These are phyloP conservation scores for Mallotus japonicus DNA, from an alignment of 441 rosid genomes.

Conservation along the genomic window DNA sequence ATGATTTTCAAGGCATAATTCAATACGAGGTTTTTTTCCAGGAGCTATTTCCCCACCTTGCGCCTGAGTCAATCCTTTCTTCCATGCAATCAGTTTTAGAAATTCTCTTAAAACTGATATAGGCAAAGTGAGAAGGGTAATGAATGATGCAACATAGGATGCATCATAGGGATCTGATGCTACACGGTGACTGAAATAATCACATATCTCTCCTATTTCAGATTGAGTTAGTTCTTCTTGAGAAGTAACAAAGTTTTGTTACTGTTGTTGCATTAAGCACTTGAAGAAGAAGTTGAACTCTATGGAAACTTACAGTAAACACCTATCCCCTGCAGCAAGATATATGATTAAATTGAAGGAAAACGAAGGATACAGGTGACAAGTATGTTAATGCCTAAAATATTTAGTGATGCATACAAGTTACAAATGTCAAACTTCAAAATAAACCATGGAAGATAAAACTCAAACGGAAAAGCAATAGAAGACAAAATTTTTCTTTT, in stretches of 20 bases:
- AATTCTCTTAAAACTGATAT: conserved; percentile 92
- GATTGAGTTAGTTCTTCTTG: conserved; percentile 83
- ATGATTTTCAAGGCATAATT: conserved; percentile 96
- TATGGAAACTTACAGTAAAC: conserved; percentile 91
- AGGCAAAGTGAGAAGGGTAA: conserved; percentile 96
- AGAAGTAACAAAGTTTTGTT: conserved; percentile 53
- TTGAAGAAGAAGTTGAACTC: conserved; percentile 99
- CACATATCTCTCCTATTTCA: conserved; percentile 94
- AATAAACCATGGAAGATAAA: neutral
- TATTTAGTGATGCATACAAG: neutral
- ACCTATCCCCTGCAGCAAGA: conserved; percentile 80
- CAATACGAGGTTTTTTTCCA: conserved; percentile 89
- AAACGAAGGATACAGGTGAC: neutral
- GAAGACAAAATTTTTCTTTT: neutral
- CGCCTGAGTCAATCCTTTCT: conserved; percentile 74
- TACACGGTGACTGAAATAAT: conserved; percentile 96
- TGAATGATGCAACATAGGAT: conserved; percentile 97
- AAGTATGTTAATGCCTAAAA: neutral
- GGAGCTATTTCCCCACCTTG: conserved; percentile 81
- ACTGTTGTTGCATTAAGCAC: conserved; percentile 84
- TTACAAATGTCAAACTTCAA: neutral
- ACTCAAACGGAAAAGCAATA: neutral
- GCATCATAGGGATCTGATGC: conserved; percentile 99
- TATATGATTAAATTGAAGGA: conserved; percentile 16
- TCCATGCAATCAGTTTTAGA: conserved; percentile 95